Conservation (phyloP, 371 early-diverging fungal species). For the Rhizopus sp. region DNA sequence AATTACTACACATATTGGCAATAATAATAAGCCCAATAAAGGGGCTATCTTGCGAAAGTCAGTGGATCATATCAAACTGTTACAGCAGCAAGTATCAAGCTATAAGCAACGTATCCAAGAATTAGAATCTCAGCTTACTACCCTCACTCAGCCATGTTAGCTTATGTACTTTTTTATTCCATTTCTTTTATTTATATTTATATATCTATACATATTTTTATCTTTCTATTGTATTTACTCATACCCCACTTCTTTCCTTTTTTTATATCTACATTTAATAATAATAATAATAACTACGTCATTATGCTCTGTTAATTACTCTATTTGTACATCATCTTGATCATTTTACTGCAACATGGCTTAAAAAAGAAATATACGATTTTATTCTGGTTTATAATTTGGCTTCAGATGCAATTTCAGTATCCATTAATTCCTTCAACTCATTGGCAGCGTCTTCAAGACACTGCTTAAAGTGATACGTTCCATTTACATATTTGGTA, state of each 20-base stretch:
- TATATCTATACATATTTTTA: not conserved
- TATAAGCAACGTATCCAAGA: slow-evolving; percentile 71
- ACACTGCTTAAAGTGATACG: slow-evolving; percentile 57
- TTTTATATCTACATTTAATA: too few species aligned
- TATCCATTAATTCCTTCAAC: slow-evolving; percentile 68
- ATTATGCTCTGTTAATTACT: too few species aligned
- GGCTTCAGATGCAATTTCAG: slow-evolving; percentile 49
- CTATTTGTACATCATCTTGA: too few species aligned
- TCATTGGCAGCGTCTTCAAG: slow-evolving; percentile 70
- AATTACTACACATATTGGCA: slow-evolving; percentile 43
- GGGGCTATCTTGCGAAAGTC: slow-evolving; percentile 86
- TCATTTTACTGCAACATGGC: too few species aligned
- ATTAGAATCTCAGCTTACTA: slow-evolving; percentile 55
- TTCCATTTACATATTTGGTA: slow-evolving; percentile 39
- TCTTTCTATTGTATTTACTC: not conserved
- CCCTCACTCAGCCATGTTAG: not conserved
- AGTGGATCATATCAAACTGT: slow-evolving; percentile 85
- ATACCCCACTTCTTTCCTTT: too few species aligned
- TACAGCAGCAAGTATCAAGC: slow-evolving; percentile 61
- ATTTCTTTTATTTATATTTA: not conserved
- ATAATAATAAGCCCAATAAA: slow-evolving; percentile 73
- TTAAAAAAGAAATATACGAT: too few species aligned
- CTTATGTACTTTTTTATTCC: not conserved
- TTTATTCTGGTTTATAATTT: slow-evolving; percentile 37
- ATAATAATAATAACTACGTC: too few species aligned